Evolutionary conservation across 345 rosid species (phyloP).

Genomic region (Syzygium oleosum): DNA sequence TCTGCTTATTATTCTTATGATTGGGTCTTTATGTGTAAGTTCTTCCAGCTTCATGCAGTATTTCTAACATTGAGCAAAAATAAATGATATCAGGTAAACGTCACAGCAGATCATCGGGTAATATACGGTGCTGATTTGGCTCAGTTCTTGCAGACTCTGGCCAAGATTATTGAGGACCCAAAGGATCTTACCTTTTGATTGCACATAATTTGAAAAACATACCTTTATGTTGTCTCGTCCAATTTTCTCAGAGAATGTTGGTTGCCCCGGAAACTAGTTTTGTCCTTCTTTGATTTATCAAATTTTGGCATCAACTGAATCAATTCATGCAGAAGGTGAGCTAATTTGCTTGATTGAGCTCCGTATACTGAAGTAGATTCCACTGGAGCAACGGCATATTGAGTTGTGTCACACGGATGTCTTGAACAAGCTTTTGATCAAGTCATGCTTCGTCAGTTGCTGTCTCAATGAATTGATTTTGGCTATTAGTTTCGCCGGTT

Average conservation of each 20-base stretch:
- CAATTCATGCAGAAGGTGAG: neutral
- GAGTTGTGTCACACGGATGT: neutral
- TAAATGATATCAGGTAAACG: constrained; percentile 52
- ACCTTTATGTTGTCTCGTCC: neutral
- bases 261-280: neutral
- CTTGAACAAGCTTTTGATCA: neutral
- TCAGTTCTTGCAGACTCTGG: constrained; percentile 82
- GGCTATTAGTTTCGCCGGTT: neutral
- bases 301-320: neutral
- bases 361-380: neutral
- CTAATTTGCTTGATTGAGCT: neutral
- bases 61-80: neutral
- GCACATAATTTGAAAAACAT: neutral
- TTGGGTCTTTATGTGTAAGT: neutral
- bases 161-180: constrained; percentile 80
- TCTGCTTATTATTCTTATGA: neutral
- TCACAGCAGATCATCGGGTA: constrained; percentile 91
- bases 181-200: constrained; percentile 73
- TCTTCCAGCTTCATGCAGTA: neutral
- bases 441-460: neutral
- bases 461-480: neutral
- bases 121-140: constrained; percentile 95
- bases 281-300: constrained; percentile 1
- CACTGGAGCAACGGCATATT: neutral
- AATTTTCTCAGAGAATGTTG: constrained; percentile 2